These are phyloP conservation scores for Torulaspora gathmanii DNA, from an alignment of 805 yeast species.

Conservation along the genomic window DNA sequence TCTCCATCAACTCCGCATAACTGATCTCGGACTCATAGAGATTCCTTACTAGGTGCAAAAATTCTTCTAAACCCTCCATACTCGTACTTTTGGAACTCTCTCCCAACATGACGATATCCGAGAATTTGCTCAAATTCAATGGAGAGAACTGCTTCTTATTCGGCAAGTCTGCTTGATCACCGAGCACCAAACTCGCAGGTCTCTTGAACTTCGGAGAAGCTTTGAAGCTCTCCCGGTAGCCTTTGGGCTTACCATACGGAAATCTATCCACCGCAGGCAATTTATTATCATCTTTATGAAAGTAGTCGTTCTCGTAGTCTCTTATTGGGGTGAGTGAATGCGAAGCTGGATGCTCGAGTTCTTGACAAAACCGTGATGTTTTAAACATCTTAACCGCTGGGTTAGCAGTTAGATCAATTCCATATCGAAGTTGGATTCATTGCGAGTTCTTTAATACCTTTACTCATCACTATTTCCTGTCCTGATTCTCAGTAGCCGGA, in stretches of 20 bases:
- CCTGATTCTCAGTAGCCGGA: neutral
- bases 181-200: constrained; percentile 28
- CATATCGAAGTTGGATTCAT: neutral
- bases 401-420: neutral
- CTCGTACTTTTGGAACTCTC: neutral
- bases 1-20: constrained; percentile 32
- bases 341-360: constrained; percentile 23
- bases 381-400: constrained; percentile 25
- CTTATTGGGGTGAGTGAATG: constrained; percentile 33
- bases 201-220: constrained; percentile 14
- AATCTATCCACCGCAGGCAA: constrained; percentile 16
- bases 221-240: neutral
- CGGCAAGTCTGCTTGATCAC: constrained; percentile 7
- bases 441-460: constrained; percentile 1
- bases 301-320: constrained; percentile 30
- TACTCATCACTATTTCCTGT: neutral
- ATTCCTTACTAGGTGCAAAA: constrained; percentile 25
- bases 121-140: constrained; percentile 7
- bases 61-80: constrained; percentile 1
- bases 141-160: constrained; percentile 39
- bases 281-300: constrained; percentile 26
- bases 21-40: constrained; percentile 36
- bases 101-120: constrained; percentile 2
- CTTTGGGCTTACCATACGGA: constrained; percentile 4
- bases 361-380: constrained; percentile 24